phyloP scores from a whole-genome alignment of 345 rosid genomes.

The Euphorbia peplus region DNA sequence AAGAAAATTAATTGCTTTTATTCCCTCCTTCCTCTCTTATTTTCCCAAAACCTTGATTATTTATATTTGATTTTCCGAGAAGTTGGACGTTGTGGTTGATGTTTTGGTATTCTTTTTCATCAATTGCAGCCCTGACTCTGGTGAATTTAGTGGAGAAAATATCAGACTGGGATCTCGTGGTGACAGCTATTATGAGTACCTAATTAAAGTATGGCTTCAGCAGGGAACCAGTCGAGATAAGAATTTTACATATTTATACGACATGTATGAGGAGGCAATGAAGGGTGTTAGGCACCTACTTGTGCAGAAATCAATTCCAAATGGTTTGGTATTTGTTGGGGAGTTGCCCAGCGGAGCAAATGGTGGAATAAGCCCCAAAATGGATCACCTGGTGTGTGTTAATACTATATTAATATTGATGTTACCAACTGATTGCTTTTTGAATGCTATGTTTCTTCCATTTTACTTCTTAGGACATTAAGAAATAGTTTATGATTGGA shows the following conservation, averaged over 20 bases:
- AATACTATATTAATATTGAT: conserved; percentile 5
- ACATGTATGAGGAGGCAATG: conserved; percentile 96
- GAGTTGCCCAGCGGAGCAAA: conserved; percentile 79
- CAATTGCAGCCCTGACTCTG: conserved; percentile 75
- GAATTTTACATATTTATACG: conserved; percentile 61
- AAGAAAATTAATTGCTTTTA: background rate
- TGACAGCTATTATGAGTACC: conserved; percentile 96
- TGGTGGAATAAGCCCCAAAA: conserved; percentile 92
- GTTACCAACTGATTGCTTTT: conserved; percentile 8
- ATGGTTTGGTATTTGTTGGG: conserved; percentile 82
- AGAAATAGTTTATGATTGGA: conserved; percentile 11
- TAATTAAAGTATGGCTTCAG: conserved; percentile 96
- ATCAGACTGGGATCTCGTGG: conserved; percentile 98
- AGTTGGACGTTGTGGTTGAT: background rate
- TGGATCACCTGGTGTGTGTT: conserved; percentile 93
- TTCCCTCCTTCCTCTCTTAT: background rate
- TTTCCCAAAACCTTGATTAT: conserved; percentile 2
- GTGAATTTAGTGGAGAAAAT: conserved; percentile 83
- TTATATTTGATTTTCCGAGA: background rate
- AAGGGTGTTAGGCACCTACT: conserved; percentile 85
- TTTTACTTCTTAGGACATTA: background rate
- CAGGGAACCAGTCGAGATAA: conserved; percentile 43
- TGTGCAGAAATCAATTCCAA: conserved; percentile 79
- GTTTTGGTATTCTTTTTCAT: conserved; percentile 21
- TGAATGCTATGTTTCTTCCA: background rate